Base-by-base conservation (phyloP, 1,139 yeast genomes). In the Candida labiduridarum region DNA sequence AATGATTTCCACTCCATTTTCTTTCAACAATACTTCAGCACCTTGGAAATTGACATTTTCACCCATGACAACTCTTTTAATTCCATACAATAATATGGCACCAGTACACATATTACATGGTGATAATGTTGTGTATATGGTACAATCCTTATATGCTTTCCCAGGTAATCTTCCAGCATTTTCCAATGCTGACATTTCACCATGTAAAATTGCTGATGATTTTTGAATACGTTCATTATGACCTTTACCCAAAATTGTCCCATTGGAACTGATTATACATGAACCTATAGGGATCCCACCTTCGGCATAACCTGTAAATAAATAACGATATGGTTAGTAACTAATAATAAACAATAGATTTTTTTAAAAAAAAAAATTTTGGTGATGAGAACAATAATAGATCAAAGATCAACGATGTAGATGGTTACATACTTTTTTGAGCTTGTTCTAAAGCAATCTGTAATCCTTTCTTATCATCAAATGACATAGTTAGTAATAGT, bases 81-180 rank as follows among this genome's bases (percentile, higher is more conserved):
- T 79, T 35, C 96, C 96, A 69, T 91, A 92, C 77, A 92, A 76
- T 49, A 92, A 64, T 58, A 95, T 89, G 14, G 97, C 96, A 16
- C 98, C 98, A 7, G 96, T 82, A 64, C 98, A 92, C 97, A 92
- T 92, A 58, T 85, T 78, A 67, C 98, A 92, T 2, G 98, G 97
- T 6, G 96, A 88, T 57, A 92, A 74, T 0, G 97, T 89, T 41
- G 97, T 90, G 70, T 91, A 92, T 84, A 92, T 83, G 56, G 86
- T 87, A 69, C 85, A 85, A 62, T 75, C 80, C 71, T 78, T 88
- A 76, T 87, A 87, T 25, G 77, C 78, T 35, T 73, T 72, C 4
- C 89, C 92, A 18, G 81, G 80, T 50, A 92, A 76, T 61, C 97
- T 81, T 12, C 98, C 98, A 16, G 96, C 95, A 57, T 88, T 85